Conservation (phyloP, 805 yeast species). For the Suhomyces emberorum region DNA sequence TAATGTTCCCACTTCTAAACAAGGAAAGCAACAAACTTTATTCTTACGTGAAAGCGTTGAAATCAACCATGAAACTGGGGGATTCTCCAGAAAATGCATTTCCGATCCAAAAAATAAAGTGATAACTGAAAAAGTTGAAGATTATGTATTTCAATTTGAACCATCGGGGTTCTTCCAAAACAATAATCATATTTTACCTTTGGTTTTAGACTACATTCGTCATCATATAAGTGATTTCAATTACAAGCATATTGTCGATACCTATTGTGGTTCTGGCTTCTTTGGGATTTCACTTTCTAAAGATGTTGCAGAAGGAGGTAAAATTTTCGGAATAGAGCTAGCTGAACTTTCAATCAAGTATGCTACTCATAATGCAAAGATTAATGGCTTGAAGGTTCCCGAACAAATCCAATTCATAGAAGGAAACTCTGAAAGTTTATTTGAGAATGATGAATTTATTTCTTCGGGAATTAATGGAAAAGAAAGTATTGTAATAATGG, state of each 20-base stretch:
- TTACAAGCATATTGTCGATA: slow-evolving; percentile 33
- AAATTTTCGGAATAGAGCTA: slow-evolving; percentile 42
- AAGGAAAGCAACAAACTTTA: slow-evolving; percentile 15
- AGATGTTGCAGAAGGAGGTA: slow-evolving; percentile 25
- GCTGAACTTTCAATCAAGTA: slow-evolving; percentile 29
- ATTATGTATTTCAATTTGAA: slow-evolving; percentile 35
- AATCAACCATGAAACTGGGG: slow-evolving; percentile 29
- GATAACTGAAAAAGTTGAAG: slow-evolving; percentile 35
- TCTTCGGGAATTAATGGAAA: slow-evolving; percentile 26
- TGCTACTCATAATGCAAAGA: slow-evolving; percentile 37
- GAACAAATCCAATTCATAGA: slow-evolving; percentile 29
- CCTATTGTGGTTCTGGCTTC: slow-evolving; percentile 48
- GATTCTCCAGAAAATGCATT: slow-evolving; percentile 21
- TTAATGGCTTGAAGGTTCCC: slow-evolving; percentile 33
- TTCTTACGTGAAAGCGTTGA: slow-evolving; percentile 33
- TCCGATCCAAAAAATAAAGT: slow-evolving; percentile 21
- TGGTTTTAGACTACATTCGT: slow-evolving; percentile 30
- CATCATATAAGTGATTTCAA: slow-evolving; percentile 14
- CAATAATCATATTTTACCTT: slow-evolving; percentile 35
- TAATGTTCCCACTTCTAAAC: slow-evolving; percentile 7
- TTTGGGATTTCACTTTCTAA: slow-evolving; percentile 38
- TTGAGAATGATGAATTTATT: slow-evolving; percentile 22
- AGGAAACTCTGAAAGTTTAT: slow-evolving; percentile 39
- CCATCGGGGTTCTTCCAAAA: slow-evolving; percentile 41
- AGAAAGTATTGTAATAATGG: slow-evolving; percentile 39